These are phyloP conservation scores for Acanthamoeba triangularis DNA, from an alignment of 208 protist genomes.

Conservation along the genomic window DNA sequence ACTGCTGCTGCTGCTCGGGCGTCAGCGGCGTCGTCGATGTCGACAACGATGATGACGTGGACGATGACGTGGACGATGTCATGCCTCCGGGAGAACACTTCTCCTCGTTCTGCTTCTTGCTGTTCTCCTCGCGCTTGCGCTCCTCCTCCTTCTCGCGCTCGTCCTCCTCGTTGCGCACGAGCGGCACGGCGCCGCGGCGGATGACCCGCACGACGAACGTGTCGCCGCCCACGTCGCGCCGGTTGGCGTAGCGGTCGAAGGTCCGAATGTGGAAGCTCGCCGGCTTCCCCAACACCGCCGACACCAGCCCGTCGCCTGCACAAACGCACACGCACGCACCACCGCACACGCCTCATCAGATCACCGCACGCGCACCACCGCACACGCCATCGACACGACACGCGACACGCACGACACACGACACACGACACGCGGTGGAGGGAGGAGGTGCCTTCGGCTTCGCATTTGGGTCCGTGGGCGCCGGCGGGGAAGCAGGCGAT, in stretches of 20 bases:
- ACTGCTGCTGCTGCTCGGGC: background rate
- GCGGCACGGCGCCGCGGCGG: background rate
- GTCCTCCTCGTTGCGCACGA: constrained; percentile 38
- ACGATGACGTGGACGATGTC: too few relatives aligned
- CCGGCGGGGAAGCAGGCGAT: background rate
- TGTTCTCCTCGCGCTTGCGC: background rate
- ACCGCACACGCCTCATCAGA: background rate
- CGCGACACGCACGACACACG: background rate
- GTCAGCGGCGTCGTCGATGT: background rate
- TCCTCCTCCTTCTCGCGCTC: constrained; percentile 48
- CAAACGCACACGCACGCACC: background rate
- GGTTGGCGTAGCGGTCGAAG: constrained; percentile 16
- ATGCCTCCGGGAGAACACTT: too few relatives aligned
- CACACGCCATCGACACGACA: too few relatives aligned
- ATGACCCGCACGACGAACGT: constrained; percentile 40
- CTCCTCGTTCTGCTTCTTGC: background rate
- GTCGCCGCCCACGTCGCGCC: constrained; percentile 24
- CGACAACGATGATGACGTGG: background rate
- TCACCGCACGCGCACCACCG: background rate
- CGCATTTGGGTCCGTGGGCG: background rate
- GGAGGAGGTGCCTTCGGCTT: background rate
- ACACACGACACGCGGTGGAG: too few relatives aligned
- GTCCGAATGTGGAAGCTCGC: background rate
- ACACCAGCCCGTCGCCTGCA: constrained; percentile 17
- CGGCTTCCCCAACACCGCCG: background rate